Evolutionary conservation across 345 rosid genomes (phyloP).

Genomic region (Citrus reticulata): DNA sequence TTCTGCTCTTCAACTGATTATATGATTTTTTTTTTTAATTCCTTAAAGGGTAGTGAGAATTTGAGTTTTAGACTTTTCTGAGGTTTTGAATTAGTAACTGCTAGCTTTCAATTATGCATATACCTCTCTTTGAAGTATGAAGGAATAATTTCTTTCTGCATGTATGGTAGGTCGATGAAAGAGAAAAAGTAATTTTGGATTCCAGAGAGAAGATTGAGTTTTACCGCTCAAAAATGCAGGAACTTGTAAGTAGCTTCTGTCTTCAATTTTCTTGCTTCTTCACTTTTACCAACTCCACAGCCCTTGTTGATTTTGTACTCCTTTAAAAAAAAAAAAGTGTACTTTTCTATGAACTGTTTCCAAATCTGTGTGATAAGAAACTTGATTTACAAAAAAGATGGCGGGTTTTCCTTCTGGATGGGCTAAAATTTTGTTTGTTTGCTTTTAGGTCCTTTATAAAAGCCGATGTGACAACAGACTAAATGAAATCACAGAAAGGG

Average conservation of each 20-base stretch:
- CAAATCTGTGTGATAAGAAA: not conserved
- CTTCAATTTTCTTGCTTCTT: not conserved
- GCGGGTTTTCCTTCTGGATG: not conserved
- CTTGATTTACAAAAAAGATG: not conserved
- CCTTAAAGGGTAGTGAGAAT: not conserved
- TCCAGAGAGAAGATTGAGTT: constrained; percentile 91
- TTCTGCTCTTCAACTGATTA: not conserved
- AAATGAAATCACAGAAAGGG: constrained; percentile 95
- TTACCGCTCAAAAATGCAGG: constrained; percentile 93
- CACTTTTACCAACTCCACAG: not conserved
- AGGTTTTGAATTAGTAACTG: not conserved
- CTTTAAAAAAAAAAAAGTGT: not conserved
- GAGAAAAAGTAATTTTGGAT: constrained; percentile 66
- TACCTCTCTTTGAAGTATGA: not conserved
- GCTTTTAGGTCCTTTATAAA: constrained; percentile 69
- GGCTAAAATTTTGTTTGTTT: not conserved
- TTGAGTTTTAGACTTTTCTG: not conserved
- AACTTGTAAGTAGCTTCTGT: constrained; percentile 70
- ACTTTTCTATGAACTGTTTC: not conserved
- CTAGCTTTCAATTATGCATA: not conserved
- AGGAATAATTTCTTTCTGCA: constrained; percentile 4
- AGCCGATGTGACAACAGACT: constrained; percentile 95
- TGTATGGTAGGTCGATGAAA: constrained; percentile 49
- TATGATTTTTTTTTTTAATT: not conserved
- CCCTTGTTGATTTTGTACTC: not conserved